These are phyloP conservation scores for Neurospora sp. DNA, from an alignment of 495 filamentous ascomycete genomes.

Conservation along the genomic window DNA sequence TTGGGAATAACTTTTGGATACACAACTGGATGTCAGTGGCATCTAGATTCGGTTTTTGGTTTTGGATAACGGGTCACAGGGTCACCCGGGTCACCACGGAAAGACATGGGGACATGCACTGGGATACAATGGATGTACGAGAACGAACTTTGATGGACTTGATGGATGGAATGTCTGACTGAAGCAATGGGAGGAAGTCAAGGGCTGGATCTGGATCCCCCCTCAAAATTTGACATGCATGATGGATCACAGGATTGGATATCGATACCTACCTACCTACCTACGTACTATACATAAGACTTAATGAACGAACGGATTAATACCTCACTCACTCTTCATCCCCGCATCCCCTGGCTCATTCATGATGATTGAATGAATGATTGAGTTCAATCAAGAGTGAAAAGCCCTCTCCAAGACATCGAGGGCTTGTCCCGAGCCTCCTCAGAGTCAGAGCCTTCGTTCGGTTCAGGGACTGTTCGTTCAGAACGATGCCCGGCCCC, in stretches of 20 bases:
- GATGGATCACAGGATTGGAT: background rate
- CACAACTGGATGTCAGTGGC: background rate
- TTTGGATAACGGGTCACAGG: background rate
- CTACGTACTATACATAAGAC: background rate
- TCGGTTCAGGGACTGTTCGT: background rate
- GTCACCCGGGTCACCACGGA: background rate
- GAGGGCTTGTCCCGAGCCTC: background rate
- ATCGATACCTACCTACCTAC: background rate
- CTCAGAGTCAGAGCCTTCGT: too few species aligned
- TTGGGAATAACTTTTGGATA: background rate
- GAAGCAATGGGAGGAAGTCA: background rate
- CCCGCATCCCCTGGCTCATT: too few species aligned
- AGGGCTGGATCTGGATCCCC: background rate
- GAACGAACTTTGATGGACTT: background rate
- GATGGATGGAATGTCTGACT: background rate
- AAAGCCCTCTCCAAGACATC: background rate
- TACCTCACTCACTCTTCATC: background rate
- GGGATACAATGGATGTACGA: background rate
- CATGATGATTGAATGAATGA: too few species aligned
- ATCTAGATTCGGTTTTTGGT: background rate
- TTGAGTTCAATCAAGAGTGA: too few species aligned
- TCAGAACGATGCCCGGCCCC: background rate
- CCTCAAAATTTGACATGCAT: background rate
- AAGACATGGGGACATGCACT: background rate
- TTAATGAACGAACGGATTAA: background rate